phyloP scores from a whole-genome alignment of 257 asterid genomes.

The Pogostemon cablin region DNA sequence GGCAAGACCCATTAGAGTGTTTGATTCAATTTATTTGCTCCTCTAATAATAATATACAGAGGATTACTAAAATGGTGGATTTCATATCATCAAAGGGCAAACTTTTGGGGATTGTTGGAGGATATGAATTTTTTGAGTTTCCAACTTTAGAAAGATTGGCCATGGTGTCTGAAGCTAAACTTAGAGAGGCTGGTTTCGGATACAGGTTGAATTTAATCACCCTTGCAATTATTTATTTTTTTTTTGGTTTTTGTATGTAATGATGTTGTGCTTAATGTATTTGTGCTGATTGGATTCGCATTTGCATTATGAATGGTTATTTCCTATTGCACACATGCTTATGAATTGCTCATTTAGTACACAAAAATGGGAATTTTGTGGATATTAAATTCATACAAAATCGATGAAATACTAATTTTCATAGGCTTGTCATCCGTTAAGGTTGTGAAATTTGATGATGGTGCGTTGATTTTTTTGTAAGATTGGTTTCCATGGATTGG shows the following conservation, averaged over 20 bases:
- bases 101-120: conserved; percentile 74
- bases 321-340: background rate
- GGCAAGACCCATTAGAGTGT: conserved; percentile 96
- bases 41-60: conserved; percentile 80
- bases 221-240: background rate
- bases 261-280: background rate
- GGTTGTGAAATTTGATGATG: background rate
- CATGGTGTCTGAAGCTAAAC: conserved; percentile 67
- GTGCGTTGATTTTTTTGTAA: background rate
- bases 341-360: background rate
- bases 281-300: conserved; percentile 8
- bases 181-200: conserved; percentile 93
- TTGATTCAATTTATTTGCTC: conserved; percentile 92
- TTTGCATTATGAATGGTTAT: background rate
- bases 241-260: conserved; percentile 18
- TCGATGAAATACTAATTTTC: background rate
- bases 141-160: conserved; percentile 69
- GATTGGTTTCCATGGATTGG: background rate
- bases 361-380: background rate
- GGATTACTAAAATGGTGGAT: conserved; percentile 93
- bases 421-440: background rate
- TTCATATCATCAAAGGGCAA: conserved; percentile 72
- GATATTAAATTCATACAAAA: background rate
- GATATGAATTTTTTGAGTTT: conserved; percentile 69
- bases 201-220: conserved; percentile 57